Evolutionary conservation across 306 rosid species (phyloP), one percentile per base, ranked within the genome.

Genomic region (Castanopsis chinensis): DNA sequence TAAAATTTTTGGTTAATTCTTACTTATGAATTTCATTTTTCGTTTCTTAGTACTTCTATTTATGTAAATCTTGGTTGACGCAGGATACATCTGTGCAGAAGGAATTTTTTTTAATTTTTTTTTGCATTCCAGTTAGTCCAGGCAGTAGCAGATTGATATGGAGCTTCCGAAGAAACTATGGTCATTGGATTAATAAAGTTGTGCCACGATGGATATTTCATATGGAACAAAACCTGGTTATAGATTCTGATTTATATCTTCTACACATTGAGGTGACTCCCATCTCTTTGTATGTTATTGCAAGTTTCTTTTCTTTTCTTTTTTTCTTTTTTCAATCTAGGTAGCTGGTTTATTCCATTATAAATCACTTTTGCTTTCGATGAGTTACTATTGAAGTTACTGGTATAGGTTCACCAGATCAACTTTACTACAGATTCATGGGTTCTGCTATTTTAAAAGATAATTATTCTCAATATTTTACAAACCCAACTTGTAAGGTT

Each of bases 131-230:
- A 1, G 96, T 95, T 56, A 91, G 98, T 85, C 99, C 94, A 10
- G 96, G 99, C 69, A 89, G 79, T 75, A 95, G 99, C 91, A 91
- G 99, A 85, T 63, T 92, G 78, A 89, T 92, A 89, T 95, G 97
- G 93, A 78, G 85, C 81, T 91, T 90, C 85, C 99, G 95, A 20
- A 88, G 99, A 81, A 95, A 95, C 80, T 92, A 90, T 57, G 92
- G 90, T 11, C 0, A 73, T 32, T 91, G 92, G 98, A 81, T 91
- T 12, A 90, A 91, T 79, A 90, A 85, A 85, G 58, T 92, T 84
- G 88, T 91, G 74, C 99, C 98, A 4, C 80, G 97, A 73, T 95
- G 99, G 99, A 82, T 95, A 2, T 91, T 90, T 83, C 99, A 95
- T 82, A 11, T 91, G 14, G 85, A 91, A 78, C 97, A 90, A 78